Percentiles rank a stretch among this genome's conserved stretches.
These are phyloP conservation scores for Annulohypoxylon bovei DNA, from an alignment of 495 filamentous ascomycete species.

Conservation along the genomic window DNA sequence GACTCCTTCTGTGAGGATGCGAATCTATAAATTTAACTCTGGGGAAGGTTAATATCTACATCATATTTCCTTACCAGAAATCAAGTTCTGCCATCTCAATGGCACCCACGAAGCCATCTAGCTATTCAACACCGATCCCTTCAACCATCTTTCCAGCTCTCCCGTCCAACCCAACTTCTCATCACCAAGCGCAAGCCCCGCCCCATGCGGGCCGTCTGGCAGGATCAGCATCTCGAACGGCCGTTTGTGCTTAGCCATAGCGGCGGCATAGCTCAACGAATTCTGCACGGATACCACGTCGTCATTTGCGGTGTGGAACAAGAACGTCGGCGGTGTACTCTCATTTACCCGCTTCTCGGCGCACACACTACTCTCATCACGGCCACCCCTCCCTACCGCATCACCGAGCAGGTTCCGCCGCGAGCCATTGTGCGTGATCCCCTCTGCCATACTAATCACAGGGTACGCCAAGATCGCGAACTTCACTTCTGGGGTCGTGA, in stretches of 20 bases:
- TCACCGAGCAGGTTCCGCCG: conserved; percentile 22
- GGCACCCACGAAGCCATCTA: too few species aligned
- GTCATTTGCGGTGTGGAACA: conserved; percentile 35
- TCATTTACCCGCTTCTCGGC: conserved; percentile 24
- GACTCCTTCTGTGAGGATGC: too few species aligned
- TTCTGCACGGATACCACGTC: conserved; percentile 23
- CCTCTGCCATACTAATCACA: conserved; percentile 20
- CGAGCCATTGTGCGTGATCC: conserved; percentile 7
- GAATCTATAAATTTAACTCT: too few species aligned
- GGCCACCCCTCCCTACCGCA: neutral
- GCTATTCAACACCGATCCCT: neutral
- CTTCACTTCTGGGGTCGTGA: conserved; percentile 5
- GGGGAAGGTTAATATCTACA: too few species aligned
- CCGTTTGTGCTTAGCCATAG: conserved; percentile 10
- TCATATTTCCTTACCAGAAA: too few species aligned
- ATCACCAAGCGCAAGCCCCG: conserved; percentile 13
- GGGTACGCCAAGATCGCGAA: conserved; percentile 31
- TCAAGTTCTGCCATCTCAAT: too few species aligned
- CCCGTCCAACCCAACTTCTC: conserved; percentile 9
- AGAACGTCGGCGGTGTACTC: conserved; percentile 27
- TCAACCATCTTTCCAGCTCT: conserved; percentile 26
- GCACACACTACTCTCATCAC: conserved; percentile 5
- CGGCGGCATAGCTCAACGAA: conserved; percentile 9
- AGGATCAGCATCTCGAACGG: conserved; percentile 21
- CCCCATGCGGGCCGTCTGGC: conserved; percentile 22